Evolutionary conservation across 2,329 filamentous ascomycete genomes (phyloP).

Genomic region (Nigrospora oryzae): DNA sequence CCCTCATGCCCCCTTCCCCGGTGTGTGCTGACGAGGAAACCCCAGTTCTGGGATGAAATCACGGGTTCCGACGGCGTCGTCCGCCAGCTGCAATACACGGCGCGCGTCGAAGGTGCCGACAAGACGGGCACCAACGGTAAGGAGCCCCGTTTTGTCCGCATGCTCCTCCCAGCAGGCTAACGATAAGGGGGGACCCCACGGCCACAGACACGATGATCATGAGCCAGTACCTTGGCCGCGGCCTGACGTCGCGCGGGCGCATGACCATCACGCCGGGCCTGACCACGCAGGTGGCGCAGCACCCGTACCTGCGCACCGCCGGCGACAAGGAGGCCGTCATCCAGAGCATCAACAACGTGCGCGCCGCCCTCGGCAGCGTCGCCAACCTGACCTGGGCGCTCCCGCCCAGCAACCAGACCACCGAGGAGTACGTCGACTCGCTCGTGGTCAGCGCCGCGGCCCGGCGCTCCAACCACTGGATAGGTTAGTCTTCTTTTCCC

Average conservation of each 20-base stretch:
- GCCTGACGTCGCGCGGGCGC: constrained; percentile 48
- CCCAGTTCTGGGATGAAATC: constrained; percentile 44
- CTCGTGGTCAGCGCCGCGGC: constrained; percentile 25
- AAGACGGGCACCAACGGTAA: constrained; percentile 7
- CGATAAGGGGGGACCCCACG: neutral
- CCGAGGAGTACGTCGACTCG: constrained; percentile 43
- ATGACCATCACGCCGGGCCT: constrained; percentile 52
- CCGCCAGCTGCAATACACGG: constrained; percentile 56
- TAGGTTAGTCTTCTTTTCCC: constrained; percentile 16
- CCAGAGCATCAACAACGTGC: constrained; percentile 49
- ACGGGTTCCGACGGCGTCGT: constrained; percentile 45
- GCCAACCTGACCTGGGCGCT: constrained; percentile 45
- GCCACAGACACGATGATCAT: constrained; percentile 30
- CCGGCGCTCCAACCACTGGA: constrained; percentile 39
- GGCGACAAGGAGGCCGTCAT: constrained; percentile 52
- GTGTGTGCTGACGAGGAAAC: neutral
- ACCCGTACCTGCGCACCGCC: constrained; percentile 48
- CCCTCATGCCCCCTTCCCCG: no score
- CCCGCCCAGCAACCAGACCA: constrained; percentile 40
- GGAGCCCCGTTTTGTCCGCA: no score
- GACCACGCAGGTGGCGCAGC: constrained; percentile 44
- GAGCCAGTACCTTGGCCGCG: constrained; percentile 53
- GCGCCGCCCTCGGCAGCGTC: constrained; percentile 41
- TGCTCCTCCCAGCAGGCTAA: constrained; percentile 13
- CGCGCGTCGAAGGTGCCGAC: constrained; percentile 42